Evolutionary conservation across 345 rosid species (phyloP), one percentile per base, ranked within the genome.

Genomic region (Ricinus communis): DNA sequence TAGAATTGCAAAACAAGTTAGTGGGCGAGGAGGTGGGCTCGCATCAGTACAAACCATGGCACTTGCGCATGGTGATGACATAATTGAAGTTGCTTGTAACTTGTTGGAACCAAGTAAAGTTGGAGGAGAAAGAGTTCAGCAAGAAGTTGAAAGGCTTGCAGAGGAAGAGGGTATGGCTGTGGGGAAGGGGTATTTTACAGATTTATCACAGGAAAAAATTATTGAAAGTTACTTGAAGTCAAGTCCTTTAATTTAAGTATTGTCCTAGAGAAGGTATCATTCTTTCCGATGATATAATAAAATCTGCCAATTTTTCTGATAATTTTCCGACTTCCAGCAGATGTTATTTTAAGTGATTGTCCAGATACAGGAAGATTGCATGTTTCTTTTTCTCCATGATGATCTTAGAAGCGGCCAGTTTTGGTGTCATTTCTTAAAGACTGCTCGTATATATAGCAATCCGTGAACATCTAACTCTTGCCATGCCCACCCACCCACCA

Each of bases 11-110:
- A 88, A 87, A 77, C 80, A 66, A 69, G 87, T 79, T 0, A 90
- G 97, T 54, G 89, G 83, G 74, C 85, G 96, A 80, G 91, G 96
- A 66, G 97, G 95, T 0, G 95, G 98, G n/a, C 85, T 91, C 75
- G 75, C 79, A 60, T 86, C 88, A 5, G 97, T 94, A 52, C 97
- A 94, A 82, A 91, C 96, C 61, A 91, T 94, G 98, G 97, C 93
- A 38, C 90, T 94, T 54, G 82, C 82, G 62, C 91, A 90, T 33
- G 84, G 84, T 45, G 84, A 84, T 66, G 84, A 80, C 51, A 76
- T 86, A 22, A 88, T 76, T 43, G 98, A 91, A 80, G 96, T 94
- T 22, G 98, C 97, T 0, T 91, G 96, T 80, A 91, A 91, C 80
- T 74, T 94, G 85, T 74, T 91, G 85, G 87, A 90, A 50, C 93